These are phyloP conservation scores for Chaetomium globosum DNA, from an alignment of 2,329 filamentous ascomycete species.

Conservation along the genomic window DNA sequence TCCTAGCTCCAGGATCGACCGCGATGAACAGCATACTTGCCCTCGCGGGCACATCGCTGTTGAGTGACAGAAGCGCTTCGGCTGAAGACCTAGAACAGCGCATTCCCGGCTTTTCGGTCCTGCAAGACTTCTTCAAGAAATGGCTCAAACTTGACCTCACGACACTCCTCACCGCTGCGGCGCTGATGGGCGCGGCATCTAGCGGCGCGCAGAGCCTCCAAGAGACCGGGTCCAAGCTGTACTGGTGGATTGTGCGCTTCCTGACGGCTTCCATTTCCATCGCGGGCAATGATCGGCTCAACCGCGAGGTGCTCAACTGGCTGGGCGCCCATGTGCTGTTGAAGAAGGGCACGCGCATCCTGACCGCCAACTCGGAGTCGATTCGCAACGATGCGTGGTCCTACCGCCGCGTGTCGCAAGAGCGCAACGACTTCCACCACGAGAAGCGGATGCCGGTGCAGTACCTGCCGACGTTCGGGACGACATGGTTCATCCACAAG, in stretches of 20 bases:
- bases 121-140: constrained; percentile 42
- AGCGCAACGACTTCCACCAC: constrained; percentile 41
- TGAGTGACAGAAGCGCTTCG: constrained; percentile 16
- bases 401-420: constrained; percentile 35
- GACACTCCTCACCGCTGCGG: constrained; percentile 40
- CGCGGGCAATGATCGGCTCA: constrained; percentile 44
- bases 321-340: constrained; percentile 43
- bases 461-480: constrained; percentile 46
- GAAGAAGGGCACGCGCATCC: constrained; percentile 40
- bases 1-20: not conserved
- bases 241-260: constrained; percentile 45
- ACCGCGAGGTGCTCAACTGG: constrained; percentile 46
- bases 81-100: constrained; percentile 35
- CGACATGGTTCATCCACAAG: constrained; percentile 44
- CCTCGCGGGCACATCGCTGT: constrained; percentile 33
- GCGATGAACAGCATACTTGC: constrained; percentile 34
- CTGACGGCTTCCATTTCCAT: constrained; percentile 46
- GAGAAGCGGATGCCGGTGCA: constrained; percentile 44
- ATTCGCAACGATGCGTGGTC: constrained; percentile 42
- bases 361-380: constrained; percentile 43
- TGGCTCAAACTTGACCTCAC: constrained; percentile 45
- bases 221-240: constrained; percentile 39
- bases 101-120: constrained; percentile 39
- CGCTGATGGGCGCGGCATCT: constrained; percentile 43
- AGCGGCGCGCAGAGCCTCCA: constrained; percentile 40